phyloP scores from a whole-genome alignment of 352 stramenopile species.

The Peronosclerospora sorghi region DNA sequence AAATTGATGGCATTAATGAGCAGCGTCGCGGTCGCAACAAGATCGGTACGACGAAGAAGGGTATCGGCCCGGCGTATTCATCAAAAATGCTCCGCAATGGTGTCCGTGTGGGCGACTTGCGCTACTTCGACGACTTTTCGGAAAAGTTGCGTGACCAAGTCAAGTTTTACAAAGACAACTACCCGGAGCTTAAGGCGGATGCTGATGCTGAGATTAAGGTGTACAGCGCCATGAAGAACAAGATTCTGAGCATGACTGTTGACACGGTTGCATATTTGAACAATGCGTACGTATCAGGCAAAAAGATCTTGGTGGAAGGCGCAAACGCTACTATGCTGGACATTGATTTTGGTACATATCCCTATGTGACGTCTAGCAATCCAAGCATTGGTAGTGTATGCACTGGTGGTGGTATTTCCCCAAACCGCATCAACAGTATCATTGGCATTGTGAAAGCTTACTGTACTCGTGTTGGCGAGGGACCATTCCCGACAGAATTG shows the following conservation, averaged over 20 bases:
- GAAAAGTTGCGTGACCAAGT: constrained; percentile 88
- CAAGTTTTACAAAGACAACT: constrained; percentile 87
- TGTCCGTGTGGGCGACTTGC: constrained; percentile 93
- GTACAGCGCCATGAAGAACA: constrained; percentile 71
- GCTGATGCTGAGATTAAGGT: constrained; percentile 79
- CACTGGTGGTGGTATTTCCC: constrained; percentile 93
- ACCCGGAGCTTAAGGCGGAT: constrained; percentile 69
- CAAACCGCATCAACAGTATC: constrained; percentile 87
- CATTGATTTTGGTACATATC: constrained; percentile 99
- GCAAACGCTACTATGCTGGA: constrained; percentile 99
- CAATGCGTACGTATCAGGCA: constrained; percentile 89
- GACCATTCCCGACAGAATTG: constrained; percentile 98
- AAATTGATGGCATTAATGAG: constrained; percentile 81
- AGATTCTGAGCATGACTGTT: constrained; percentile 82
- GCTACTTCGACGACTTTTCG: constrained; percentile 82
- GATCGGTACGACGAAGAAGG: constrained; percentile 99
- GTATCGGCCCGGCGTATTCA: constrained; percentile 96
- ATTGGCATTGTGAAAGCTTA: constrained; percentile 99
- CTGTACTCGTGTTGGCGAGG: constrained; percentile 97
- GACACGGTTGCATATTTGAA: constrained; percentile 97
- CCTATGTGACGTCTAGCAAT: constrained; percentile 98
- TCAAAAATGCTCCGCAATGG: constrained; percentile 98
- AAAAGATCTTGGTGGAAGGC: constrained; percentile 97
- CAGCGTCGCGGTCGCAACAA: constrained; percentile 89
- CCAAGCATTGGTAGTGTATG: constrained; percentile 95